A percentile compares a stretch with the other conserved stretches of the same genome.
These are phyloP conservation scores for Yamadazyma laniorum DNA, from an alignment of 805 yeast species.

Conservation along the genomic window DNA sequence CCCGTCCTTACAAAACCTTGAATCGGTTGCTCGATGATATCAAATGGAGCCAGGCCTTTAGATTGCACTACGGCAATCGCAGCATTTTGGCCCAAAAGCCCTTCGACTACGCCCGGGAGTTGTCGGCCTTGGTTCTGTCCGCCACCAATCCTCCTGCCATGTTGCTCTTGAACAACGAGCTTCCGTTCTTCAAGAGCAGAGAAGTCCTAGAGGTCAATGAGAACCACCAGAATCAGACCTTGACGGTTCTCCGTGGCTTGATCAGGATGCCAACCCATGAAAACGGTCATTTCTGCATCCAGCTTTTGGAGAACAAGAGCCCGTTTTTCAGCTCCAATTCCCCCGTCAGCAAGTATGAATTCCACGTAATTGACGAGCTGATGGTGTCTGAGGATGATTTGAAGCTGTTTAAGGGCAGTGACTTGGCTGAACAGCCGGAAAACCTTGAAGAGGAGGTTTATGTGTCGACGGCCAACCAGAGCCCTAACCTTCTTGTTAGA, in stretches of 20 bases:
- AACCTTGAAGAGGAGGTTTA: slow-evolving; percentile 34
- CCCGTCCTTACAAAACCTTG: slow-evolving; percentile 55
- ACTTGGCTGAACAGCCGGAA: slow-evolving; percentile 2
- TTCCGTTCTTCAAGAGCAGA: slow-evolving; percentile 31
- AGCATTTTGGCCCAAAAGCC: slow-evolving; percentile 31
- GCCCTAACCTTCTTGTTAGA: slow-evolving; percentile 35
- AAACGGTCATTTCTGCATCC: slow-evolving; percentile 30
- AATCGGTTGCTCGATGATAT: slow-evolving; percentile 69
- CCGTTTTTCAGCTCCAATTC: slow-evolving; percentile 15
- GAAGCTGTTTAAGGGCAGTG: slow-evolving; percentile 16
- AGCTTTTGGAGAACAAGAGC: slow-evolving; percentile 23
- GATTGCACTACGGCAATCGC: slow-evolving; percentile 9
- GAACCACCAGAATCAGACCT: slow-evolving; percentile 16
- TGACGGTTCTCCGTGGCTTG: slow-evolving; percentile 33
- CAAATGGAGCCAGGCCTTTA: slow-evolving; percentile 29
- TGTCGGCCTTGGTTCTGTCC: slow-evolving; percentile 12
- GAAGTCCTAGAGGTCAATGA: slow-evolving; percentile 15
- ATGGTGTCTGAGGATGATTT: slow-evolving; percentile 30
- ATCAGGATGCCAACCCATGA: slow-evolving; percentile 19
- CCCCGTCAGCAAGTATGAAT: slow-evolving; percentile 33
- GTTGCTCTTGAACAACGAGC: slow-evolving; percentile 34
- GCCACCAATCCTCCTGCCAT: slow-evolving; percentile 16
- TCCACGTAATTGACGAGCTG: slow-evolving; percentile 28
- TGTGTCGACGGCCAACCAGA: slow-evolving; percentile 26
- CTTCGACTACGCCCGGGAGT: slow-evolving; percentile 34